Conservation (phyloP, 306 rosid species). For the Cicer cuneatum region DNA sequence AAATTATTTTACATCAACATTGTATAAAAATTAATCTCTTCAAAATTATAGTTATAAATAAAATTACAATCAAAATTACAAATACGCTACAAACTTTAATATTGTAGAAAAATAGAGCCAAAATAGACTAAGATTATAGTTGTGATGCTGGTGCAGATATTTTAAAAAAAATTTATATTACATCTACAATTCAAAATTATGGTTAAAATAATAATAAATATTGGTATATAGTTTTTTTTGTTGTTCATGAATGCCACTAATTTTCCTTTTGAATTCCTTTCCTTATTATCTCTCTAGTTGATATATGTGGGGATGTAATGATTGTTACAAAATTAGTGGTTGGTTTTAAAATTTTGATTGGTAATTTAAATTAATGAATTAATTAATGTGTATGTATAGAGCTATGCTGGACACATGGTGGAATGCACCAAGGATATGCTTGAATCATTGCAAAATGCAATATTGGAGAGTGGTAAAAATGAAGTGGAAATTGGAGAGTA, state of each 20-base stretch:
- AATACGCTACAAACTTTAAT: not conserved
- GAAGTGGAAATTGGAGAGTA: slow-evolving; percentile 84
- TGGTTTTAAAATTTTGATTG: slow-evolving; percentile 14
- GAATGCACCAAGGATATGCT: slow-evolving; percentile 81
- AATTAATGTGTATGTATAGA: slow-evolving; percentile 45
- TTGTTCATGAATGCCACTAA: not conserved
- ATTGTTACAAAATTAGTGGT: slow-evolving; percentile 18
- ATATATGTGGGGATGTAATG: too few species aligned
- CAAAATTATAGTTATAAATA: too few species aligned
- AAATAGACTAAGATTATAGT: not conserved
- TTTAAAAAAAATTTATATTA: not conserved
- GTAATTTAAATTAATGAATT: not conserved
- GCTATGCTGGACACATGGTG: slow-evolving; percentile 83
- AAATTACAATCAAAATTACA: not conserved
- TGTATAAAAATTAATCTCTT: too few species aligned
- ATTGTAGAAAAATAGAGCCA: not conserved
- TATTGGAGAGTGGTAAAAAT: slow-evolving; percentile 41
- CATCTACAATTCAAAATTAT: not conserved
- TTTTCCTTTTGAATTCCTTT: not conserved
- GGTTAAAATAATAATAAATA: too few species aligned
- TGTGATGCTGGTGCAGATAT: not conserved
- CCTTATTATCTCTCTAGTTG: not conserved
- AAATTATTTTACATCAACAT: too few species aligned
- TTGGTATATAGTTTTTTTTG: not conserved
- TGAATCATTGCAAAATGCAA: slow-evolving; percentile 53